These are phyloP conservation scores for Ganoderma multipileum DNA, from an alignment of 1,284 basidiomycete species.

Conservation along the genomic window DNA sequence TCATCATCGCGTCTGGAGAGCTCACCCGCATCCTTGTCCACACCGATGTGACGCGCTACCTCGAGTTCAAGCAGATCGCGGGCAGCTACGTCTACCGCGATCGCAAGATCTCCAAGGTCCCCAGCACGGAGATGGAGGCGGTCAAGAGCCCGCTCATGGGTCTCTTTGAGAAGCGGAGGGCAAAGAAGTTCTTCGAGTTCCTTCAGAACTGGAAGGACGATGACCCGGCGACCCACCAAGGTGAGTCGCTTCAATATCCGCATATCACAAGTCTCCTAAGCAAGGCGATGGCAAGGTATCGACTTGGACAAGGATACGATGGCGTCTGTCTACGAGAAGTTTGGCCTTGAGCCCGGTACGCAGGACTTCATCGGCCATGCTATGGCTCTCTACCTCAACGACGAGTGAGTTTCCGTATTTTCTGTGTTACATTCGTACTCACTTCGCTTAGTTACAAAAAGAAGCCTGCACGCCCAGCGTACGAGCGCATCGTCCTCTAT, in stretches of 20 bases:
- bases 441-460: conserved; percentile 79
- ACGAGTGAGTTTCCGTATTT: conserved; percentile 72
- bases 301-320: conserved; percentile 89
- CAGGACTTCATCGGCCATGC: conserved; percentile 99
- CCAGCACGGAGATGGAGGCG: conserved; percentile 97
- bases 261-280: neutral
- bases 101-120: conserved; percentile 97
- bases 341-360: conserved; percentile 95
- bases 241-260: conserved; percentile 49
- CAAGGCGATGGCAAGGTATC: conserved; percentile 61
- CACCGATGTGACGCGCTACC: conserved; percentile 98
- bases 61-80: conserved; percentile 99
- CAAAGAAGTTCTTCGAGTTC: conserved; percentile 99
- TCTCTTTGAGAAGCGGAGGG: conserved; percentile 96
- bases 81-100: conserved; percentile 98
- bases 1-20: conserved; percentile 98
- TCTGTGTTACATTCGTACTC: neutral
- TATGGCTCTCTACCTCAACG: conserved; percentile 98
- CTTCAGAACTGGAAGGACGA: conserved; percentile 95
- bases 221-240: conserved; percentile 95
- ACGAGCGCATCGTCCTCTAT: conserved; percentile 97
- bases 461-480: conserved; percentile 89
- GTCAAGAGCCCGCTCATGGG: conserved; percentile 96
- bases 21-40: conserved; percentile 98
- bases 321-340: conserved; percentile 95